Base-by-base conservation (phyloP, 257 asterid species). In the Avicennia marina region DNA sequence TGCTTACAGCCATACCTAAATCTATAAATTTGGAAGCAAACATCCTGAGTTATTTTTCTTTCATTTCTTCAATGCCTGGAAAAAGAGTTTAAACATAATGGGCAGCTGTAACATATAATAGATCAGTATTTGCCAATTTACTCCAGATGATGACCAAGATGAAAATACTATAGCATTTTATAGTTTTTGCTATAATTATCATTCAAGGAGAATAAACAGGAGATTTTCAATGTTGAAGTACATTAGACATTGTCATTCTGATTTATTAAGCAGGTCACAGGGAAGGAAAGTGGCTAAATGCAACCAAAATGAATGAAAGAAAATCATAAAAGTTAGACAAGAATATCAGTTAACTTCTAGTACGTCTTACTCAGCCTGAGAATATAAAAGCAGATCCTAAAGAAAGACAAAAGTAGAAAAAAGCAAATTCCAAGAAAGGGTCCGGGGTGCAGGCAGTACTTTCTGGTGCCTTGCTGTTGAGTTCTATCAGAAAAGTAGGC, bases 121-220 rank as follows among this genome's bases (percentile, higher is more conserved):
- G 56, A 46, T 20, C 49, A 17, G 22, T 15, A 4, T 38, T 51
- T 2, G 22, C 15, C 3, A 18, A 33, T 21, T 50, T 33, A 22
- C 43, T 33, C 36, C 38, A 52, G 41, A 38, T 58, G 54, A 53
- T 46, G 56, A 47, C 4, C 57, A 43, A 54, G 21, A 11, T 25
- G 13, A 45, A 59, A 32, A 39, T 12, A 7, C 11, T 8, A 24
- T 34, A 58, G 12, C 2, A 4, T 32, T 34, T 7, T 42, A 31
- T 53, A 10, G 29, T 44, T 27, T 24, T 10, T 25, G 8, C 20
- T 2, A 51, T 59, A 45, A 22, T 47, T 36, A 27, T 49, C 20
- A 36, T 32, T 57, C 43, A 22, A 34, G 15, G 21, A 36, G 24
- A 18, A 31, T 6, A 12, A 50, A 11, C 36, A 32, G 41, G 50